Conservation (phyloP, 495 filamentous ascomycete genomes). For the Podospora bellae-mahoneyi region DNA sequence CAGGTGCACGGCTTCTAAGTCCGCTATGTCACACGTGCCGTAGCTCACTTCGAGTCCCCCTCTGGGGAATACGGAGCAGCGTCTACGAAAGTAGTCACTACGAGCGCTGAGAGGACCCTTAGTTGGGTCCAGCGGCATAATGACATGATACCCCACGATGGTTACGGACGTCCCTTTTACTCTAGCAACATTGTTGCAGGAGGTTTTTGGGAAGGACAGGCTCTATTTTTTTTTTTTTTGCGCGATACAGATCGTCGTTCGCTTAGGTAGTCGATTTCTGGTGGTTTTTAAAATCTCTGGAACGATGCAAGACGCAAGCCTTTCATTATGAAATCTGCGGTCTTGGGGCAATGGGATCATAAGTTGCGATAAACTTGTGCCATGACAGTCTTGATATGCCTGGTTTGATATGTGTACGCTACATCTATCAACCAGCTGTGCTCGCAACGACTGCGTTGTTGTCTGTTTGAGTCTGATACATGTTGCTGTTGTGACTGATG, state of each 20-base stretch:
- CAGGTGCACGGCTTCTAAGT: constrained; percentile 77
- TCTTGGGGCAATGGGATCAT: constrained; percentile 28
- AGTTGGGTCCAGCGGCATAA: constrained; percentile 24
- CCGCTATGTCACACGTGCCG: constrained; percentile 34
- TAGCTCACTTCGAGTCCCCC: constrained; percentile 13
- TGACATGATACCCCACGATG: constrained; percentile 35
- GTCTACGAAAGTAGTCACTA: constrained; percentile 8
- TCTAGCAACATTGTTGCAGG: constrained; percentile 1
- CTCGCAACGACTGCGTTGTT: no score
- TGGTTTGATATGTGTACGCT: neutral
- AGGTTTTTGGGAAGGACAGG: constrained; percentile 13
- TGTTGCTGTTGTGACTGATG: neutral
- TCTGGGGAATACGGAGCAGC: constrained; percentile 2
- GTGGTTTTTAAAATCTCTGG: constrained; percentile 8
- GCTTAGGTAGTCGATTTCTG: constrained; percentile 10
- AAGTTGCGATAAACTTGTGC: constrained; percentile 10
- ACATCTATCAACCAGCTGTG: neutral
- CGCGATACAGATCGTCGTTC: constrained; percentile 19
- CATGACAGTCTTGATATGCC: neutral
- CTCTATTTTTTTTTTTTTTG: constrained; percentile 17
- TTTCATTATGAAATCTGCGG: constrained; percentile 24
- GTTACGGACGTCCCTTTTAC: constrained; percentile 21
- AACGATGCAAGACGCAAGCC: constrained; percentile 25
- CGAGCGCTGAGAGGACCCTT: constrained; percentile 19
- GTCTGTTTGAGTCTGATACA: neutral